Conservation (phyloP, 192 early-diverging fungal species). For the Entophlyctis luteolus region DNA sequence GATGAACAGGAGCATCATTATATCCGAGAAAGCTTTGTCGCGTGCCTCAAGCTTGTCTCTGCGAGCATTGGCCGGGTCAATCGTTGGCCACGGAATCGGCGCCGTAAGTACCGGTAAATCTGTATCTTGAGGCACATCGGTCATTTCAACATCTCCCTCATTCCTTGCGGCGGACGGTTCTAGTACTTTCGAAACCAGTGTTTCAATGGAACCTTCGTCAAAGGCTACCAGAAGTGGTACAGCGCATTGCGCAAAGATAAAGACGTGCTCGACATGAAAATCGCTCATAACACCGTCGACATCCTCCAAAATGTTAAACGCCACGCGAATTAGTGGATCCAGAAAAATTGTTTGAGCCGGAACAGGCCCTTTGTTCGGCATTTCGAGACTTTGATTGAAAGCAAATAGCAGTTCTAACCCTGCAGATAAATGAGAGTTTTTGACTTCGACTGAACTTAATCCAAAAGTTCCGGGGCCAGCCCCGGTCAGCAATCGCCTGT, state of each 20-base stretch:
- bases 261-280: slow-evolving; percentile 37
- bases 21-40: slow-evolving; percentile 60
- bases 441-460: slow-evolving; percentile 41
- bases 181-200: slow-evolving; percentile 6
- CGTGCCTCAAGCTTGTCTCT: slow-evolving; percentile 59
- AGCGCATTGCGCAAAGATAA: slow-evolving; percentile 64
- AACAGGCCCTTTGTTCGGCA: too few species aligned
- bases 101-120: slow-evolving; percentile 10
- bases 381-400: slow-evolving; percentile 49
- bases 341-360: slow-evolving; percentile 53
- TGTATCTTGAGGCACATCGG: slow-evolving; percentile 22
- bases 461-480: slow-evolving; percentile 39
- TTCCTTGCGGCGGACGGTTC: background rate
- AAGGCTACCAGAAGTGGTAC: slow-evolving; percentile 65
- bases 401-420: slow-evolving; percentile 58
- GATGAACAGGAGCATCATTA: slow-evolving; percentile 63
- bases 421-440: slow-evolving; percentile 31
- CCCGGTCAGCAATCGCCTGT: slow-evolving; percentile 72
- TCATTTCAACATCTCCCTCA: slow-evolving; percentile 30
- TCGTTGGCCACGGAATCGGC: slow-evolving; percentile 35
- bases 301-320: slow-evolving; percentile 53
- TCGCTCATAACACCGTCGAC: slow-evolving; percentile 25
- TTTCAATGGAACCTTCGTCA: slow-evolving; percentile 35
- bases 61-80: slow-evolving; percentile 35
- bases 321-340: slow-evolving; percentile 54